phyloP scores from a whole-genome alignment of 2,329 filamentous ascomycete genomes.

The Xylariaceae sp. region DNA sequence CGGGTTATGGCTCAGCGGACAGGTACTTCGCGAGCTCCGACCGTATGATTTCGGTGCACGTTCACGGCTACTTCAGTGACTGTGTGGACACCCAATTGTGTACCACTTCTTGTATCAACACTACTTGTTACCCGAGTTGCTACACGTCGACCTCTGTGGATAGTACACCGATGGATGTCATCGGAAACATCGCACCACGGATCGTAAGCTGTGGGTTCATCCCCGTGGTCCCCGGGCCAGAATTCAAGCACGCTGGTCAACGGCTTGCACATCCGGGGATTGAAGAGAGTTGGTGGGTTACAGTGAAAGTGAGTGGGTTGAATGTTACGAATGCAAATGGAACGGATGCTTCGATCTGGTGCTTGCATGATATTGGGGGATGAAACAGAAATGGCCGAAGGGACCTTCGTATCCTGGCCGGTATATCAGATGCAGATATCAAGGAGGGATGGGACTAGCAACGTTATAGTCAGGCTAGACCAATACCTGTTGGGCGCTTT shows the following conservation, averaged over 20 bases:
- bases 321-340: slow-evolving; percentile 7
- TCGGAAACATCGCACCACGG: background rate
- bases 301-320: slow-evolving; percentile 7
- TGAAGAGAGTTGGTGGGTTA: slow-evolving; percentile 9
- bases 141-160: background rate
- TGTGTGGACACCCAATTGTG: background rate
- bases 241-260: background rate
- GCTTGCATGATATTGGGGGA: slow-evolving; percentile 8
- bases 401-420: too few relatives aligned
- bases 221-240: background rate
- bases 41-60: slow-evolving; percentile 4
- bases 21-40: slow-evolving; percentile 8
- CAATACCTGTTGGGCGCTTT: too few relatives aligned
- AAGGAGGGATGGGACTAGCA: too few relatives aligned
- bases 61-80: slow-evolving; percentile 10
- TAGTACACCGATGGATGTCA: background rate
- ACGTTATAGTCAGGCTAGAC: too few relatives aligned
- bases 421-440: too few relatives aligned
- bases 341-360: slow-evolving; percentile 3
- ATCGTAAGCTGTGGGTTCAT: slow-evolving; percentile 4
- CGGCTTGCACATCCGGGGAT: slow-evolving; percentile 9
- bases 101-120: background rate
- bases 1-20: background rate
- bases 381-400: too few relatives aligned
- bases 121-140: background rate